Evolutionary conservation across 345 rosid species (phyloP), one percentile per base, ranked within the genome.

Genomic region (Trapa incisa): DNA sequence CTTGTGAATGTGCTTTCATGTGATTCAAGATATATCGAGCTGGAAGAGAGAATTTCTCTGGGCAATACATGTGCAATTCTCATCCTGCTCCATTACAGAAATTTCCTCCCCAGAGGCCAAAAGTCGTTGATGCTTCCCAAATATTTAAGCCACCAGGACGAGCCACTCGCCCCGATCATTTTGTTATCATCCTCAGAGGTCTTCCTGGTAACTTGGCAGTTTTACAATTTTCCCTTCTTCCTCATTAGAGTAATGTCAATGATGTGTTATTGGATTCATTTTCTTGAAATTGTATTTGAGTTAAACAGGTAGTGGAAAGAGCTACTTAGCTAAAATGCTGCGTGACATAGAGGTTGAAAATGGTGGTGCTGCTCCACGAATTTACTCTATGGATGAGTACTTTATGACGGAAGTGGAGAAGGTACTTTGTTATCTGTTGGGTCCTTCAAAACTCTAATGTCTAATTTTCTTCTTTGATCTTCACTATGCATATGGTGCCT

Each of bases 321-420:
- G 96, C 82, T 93, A 93, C 81, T 70, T 87, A 64, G 98, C 97
- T 33, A 93, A 88, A 85, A 80, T 85, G 84, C 74, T 93, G 77
- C 96, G 97, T 58, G 98, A 84, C 72, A 79, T 86, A 37, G 97
- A 90, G 79, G 89, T 93, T 73, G 94, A 88, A 81, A 82, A 84
- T 83, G 97, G 96, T 3, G 85, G 96, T 63, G 78, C 73, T 77
- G 87, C 86, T 61, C 98, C 98, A n/a, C 79, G 98, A 64, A 93
- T 93, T 77, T 96, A 90, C 79, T 88, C 97, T 54, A 93, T 93
- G 85, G 98, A 93, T 75, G 98, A 93, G 68, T 93, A 88, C 84
- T 93, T 90, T 82, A 88, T 93, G 97, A 84, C 98, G 9, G 98
- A 93, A 81, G 89, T 93, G 72, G 98, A 90, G 68, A 93, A 90